These are phyloP conservation scores for Globisporangium okanoganense DNA, from an alignment of 352 stramenopile species.

Conservation along the genomic window DNA sequence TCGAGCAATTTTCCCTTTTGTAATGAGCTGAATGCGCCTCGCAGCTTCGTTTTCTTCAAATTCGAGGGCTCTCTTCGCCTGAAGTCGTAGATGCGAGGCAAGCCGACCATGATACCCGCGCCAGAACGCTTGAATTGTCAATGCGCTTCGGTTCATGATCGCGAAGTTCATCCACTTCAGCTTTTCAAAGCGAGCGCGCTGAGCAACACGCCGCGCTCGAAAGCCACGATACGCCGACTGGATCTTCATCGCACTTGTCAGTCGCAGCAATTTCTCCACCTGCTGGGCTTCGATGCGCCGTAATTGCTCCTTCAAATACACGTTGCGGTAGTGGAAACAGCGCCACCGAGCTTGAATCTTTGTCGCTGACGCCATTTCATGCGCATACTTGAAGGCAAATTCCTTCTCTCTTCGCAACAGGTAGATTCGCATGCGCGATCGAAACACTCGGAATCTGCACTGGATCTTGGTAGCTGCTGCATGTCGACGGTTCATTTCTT, in stretches of 20 bases:
- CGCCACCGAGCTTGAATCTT: slow-evolving; percentile 55
- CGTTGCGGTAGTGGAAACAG: slow-evolving; percentile 19
- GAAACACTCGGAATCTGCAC: slow-evolving; percentile 36
- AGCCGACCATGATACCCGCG: slow-evolving; percentile 69
- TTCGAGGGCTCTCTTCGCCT: slow-evolving; percentile 46
- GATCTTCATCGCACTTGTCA: slow-evolving; percentile 51
- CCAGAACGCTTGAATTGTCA: slow-evolving; percentile 77
- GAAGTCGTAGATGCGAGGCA: slow-evolving; percentile 46
- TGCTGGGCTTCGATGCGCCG: slow-evolving; percentile 26
- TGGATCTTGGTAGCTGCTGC: slow-evolving; percentile 57
- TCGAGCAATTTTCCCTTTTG: slow-evolving; percentile 48
- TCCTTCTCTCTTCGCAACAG: slow-evolving; percentile 38
- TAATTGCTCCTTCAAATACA: slow-evolving; percentile 30
- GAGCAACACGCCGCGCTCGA: slow-evolving; percentile 35
- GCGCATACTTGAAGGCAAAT: slow-evolving; percentile 16
- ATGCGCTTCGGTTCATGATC: slow-evolving; percentile 51
- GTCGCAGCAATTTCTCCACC: slow-evolving; percentile 32
- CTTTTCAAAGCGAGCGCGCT: slow-evolving; percentile 54
- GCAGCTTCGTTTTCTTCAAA: slow-evolving; percentile 54
- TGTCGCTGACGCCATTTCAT: slow-evolving; percentile 33
- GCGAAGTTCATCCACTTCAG: slow-evolving; percentile 68
- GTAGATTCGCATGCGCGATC: slow-evolving; percentile 32
- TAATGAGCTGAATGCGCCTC: slow-evolving; percentile 53
- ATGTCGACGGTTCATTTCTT: slow-evolving; percentile 23
- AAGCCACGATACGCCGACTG: slow-evolving; percentile 67